Base-by-base conservation (phyloP, 192 early-diverging fungal species). In the Cetraspora pellucida region DNA sequence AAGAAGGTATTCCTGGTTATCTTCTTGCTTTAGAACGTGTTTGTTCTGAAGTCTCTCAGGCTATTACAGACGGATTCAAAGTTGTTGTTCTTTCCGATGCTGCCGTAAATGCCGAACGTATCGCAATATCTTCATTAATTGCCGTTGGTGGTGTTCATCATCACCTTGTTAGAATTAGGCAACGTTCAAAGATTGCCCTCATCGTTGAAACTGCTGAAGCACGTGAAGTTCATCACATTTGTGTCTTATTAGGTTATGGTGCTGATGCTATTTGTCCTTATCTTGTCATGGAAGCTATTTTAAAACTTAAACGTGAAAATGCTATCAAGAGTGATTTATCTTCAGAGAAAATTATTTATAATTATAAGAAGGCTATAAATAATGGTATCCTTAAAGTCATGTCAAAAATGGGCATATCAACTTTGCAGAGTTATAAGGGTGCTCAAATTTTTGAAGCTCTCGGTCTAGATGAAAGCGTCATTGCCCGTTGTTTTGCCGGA, bases 331-430 rank as follows among this genome's bases (percentile, higher is more conserved):
- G 85, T 17, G 87, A 89, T 9, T 76, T 93, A 37, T 79, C 91
- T 17, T 86, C 87, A 6, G 90, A 91, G 10, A 82, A 93, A 80
- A 84, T 96, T 23, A 82, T 95, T 63, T 84, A 84, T 81, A 96
- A 95, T 86, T 99, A 89, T 86, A 89, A 91, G 74, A 90, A 93
- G 80, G 95, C 94, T 2, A 85, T 91, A 37, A 94, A 96, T 79
- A 94, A 99, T 82, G 97, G 97, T 81, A 95, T 98, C 80, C 87
- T 91, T 58, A 99, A 99, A 85, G 96, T 99, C 69, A 99, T 98
- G 96, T 97, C 96, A 79, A 99, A 99, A 89, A 99, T 99, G 97
- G 97, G 97, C 73, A 97, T 99, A 72, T 97, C 96, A 13, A 98
- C 97, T 21, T 85, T 99, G 65, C 95, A 97, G 83, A 93, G 91